phyloP scores from a whole-genome alignment of 2,329 filamentous ascomycete species.

The Phyllosticta capitalensis region DNA sequence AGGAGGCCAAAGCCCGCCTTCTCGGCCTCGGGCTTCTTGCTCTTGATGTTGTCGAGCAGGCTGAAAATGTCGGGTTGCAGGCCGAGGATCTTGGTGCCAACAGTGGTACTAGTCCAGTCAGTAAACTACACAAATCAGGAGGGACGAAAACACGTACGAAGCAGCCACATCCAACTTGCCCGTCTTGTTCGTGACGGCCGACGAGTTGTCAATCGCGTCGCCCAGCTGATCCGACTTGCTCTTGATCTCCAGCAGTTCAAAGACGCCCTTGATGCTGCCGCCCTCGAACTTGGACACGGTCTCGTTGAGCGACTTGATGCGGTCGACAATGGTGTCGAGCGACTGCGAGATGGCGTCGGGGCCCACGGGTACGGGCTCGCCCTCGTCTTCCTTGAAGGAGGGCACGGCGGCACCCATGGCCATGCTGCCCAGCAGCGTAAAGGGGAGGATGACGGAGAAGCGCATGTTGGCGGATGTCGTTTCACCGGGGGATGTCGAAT shows the following conservation, averaged over 20 bases:
- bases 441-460: not conserved
- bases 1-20: slow-evolving; percentile 2
- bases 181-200: not conserved
- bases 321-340: not conserved
- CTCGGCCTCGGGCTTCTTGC: not conserved
- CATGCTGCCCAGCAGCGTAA: not conserved
- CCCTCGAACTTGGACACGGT: not conserved
- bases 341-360: not conserved
- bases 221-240: not conserved
- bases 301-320: slow-evolving; percentile 1
- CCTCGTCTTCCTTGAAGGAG: not conserved
- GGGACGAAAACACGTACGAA: not conserved
- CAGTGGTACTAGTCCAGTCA: not conserved
- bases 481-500: not conserved
- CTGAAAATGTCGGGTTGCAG: slow-evolving; percentile 2
- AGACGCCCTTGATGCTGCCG: not conserved
- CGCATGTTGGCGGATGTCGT: not conserved
- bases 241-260: slow-evolving; percentile 4
- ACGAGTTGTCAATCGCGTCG: not conserved
- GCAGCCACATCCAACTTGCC: not conserved
- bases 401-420: not conserved
- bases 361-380: not conserved
- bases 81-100: not conserved
- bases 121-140: not conserved
- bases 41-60: slow-evolving; percentile 4